Base-by-base conservation (phyloP, 2,329 filamentous ascomycete genomes). In the Beauveria rudraprayagi region DNA sequence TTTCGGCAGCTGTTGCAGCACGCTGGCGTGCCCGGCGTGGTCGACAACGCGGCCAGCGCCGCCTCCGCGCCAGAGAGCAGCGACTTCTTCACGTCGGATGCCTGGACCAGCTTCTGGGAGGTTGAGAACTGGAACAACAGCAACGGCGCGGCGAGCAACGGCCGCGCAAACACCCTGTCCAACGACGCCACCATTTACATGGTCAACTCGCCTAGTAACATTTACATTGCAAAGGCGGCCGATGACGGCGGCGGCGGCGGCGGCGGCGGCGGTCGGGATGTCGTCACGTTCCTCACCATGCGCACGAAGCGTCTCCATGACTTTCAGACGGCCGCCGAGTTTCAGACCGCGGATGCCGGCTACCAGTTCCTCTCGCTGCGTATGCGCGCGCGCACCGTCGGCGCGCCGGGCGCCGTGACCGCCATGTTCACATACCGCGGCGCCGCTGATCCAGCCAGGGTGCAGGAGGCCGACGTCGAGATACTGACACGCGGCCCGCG, bases 381-480 rank as follows among this genome's bases (percentile, higher is more conserved):
- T 48, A 80, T 83, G 77, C 74, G 78, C 30, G 78, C 80, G 17
- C 78, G 80, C 59, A 80, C 79, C 22, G 66, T 73, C 3, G 80
- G 81, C 11, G 70, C 70, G 19, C 68, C 75, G 0, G 81, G 81
- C 37, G 81, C 80, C 44, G 75, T 80, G 56, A 79, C 79, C 3
- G 80, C 79, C 64, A 72, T 83, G 66, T 83, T 83, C 70, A 82
- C 80, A 5, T 83, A 82, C 69, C 72, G 73, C 24, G 56, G 75
- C 61, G 63, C 66, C 19, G 67, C 71, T 9, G 67, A 73, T 5
- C 70, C 76, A 5, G 68, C 71, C 3, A 61, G 71, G 19, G 73
- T 82, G 16, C 78, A 82, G 63, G 81, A 83, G 67, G 75, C 79
- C 4, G 80, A 83, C 65, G 71, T 83, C 28, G 81, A 84, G 70